Percentiles rank a stretch among this genome's conserved stretches.
phyloP scores from a whole-genome alignment of 106 monocot species.

The Triglochin maritima region DNA sequence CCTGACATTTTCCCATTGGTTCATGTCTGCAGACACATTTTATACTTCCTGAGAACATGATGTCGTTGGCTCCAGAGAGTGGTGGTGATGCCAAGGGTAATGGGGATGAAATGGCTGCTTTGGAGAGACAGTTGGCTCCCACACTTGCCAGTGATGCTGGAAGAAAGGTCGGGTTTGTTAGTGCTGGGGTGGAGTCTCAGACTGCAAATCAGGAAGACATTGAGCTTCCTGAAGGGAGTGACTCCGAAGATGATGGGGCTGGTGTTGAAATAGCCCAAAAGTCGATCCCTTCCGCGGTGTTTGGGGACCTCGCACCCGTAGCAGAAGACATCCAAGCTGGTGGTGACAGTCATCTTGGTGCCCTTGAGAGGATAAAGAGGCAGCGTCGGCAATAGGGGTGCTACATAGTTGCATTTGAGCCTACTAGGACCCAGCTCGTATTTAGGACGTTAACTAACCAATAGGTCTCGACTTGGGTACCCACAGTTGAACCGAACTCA shows the following conservation, averaged over 20 bases:
- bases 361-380: conserved; percentile 91
- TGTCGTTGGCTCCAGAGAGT: conserved; percentile 67
- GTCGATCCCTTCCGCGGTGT: conserved; percentile 69
- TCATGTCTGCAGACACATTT: conserved; percentile 65
- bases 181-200: conserved; percentile 59
- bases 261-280: conserved; percentile 70
- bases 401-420: neutral
- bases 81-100: conserved; percentile 40
- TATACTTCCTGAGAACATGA: conserved; percentile 78
- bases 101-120: conserved; percentile 78
- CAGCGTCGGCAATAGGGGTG: conserved; percentile 37
- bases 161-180: conserved; percentile 61
- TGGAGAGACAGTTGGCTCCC: conserved; percentile 60
- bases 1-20: neutral
- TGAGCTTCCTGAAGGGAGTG: conserved; percentile 81
- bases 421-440: neutral
- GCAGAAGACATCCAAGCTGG: conserved; percentile 25
- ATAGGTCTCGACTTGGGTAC: too few species aligned
- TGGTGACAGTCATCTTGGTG: conserved; percentile 41
- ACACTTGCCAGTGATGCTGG: conserved; percentile 17
- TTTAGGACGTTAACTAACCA: too few species aligned
- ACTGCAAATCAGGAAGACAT: conserved; percentile 69
- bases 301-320: conserved; percentile 64
- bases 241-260: conserved; percentile 40
- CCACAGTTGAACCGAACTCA: too few species aligned